Evolutionary conservation across 768 basidiomycete species (phyloP).

Genomic region (Termitomyces heimii): DNA sequence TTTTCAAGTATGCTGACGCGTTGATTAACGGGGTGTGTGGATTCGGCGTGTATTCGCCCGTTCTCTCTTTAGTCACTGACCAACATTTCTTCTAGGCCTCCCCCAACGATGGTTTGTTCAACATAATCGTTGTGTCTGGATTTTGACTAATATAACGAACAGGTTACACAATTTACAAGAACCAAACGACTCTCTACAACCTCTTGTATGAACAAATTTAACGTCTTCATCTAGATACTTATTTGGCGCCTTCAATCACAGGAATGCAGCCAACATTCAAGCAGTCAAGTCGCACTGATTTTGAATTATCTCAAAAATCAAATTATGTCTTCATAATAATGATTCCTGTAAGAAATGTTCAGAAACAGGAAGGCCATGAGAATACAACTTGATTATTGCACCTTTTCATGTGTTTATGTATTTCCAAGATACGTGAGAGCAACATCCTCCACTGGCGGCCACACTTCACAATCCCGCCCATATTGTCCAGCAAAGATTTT

Average conservation of each 20-base stretch:
- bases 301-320: neutral
- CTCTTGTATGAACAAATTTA: constrained; percentile 31
- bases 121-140: neutral
- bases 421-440: constrained; percentile 12
- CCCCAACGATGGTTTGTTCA: constrained; percentile 42
- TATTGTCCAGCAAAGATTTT: constrained; percentile 20
- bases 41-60: neutral
- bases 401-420: constrained; percentile 4
- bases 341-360: neutral
- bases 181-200: constrained; percentile 45
- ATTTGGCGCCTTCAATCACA: constrained; percentile 11
- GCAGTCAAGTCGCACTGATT: constrained; percentile 22
- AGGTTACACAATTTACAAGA: constrained; percentile 47
- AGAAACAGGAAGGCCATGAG: neutral
- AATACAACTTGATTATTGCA: neutral
- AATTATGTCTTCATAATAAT: neutral
- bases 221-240: neutral
- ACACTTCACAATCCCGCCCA: constrained; percentile 10
- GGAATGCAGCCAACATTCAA: constrained; percentile 29
- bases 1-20: constrained; percentile 51
- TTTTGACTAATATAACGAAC: constrained; percentile 2
- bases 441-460: constrained; percentile 17
- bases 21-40: constrained; percentile 36
- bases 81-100: constrained; percentile 30
- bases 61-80: neutral